Evolutionary conservation across 164 flowering plant species (phyloP), one percentile per base, ranked within the genome.

Genomic region (Vitis labrusca): DNA sequence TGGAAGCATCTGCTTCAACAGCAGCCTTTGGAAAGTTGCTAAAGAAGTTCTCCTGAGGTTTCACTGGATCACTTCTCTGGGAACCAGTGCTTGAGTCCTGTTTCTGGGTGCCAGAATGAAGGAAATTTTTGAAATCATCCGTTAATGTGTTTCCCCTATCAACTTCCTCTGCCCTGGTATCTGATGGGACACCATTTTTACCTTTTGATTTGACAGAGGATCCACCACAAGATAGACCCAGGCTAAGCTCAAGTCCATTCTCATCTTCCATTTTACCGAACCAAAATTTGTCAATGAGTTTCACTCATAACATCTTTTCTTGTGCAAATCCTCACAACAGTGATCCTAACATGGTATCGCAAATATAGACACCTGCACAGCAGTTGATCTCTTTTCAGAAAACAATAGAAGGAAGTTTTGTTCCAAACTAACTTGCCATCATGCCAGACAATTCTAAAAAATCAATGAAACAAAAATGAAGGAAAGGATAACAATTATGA

Each of bases 221-320:
- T 64, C 88, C 86, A 64, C 97, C 96, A 76, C 79, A 88, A 58
- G 91, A 84, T 29, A 91, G 77, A 63, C 91, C 92, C 81, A 95
- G 85, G 78, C 98, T 88, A 69, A 95, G 85, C 77, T 91, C 97
- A 74, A 95, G 86, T 47, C 89, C 92, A 80, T 81, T 85, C 8
- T 89, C 96, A 68, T 91, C 92, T 63, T 91, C 99, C 99, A 95
- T 95, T 63, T 61, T 72, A 29, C 10, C 0, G 48, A 55, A 66
- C 27, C 11, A 16, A 15, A 17, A 10, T 5, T 29, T 63, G 9
- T 69, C 17, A 47, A 54, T 63, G 37, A 0, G 9, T 4, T 2
- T 63, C 19, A 12, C 53, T 17, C 10, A 56, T 53, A 62, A 59
- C 11, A 19, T 30, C 15, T 12, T 50, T 51, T 30, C 16, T 62